These are phyloP conservation scores for Metarhizium humberi DNA, from an alignment of 2,329 filamentous ascomycete genomes.

Conservation along the genomic window DNA sequence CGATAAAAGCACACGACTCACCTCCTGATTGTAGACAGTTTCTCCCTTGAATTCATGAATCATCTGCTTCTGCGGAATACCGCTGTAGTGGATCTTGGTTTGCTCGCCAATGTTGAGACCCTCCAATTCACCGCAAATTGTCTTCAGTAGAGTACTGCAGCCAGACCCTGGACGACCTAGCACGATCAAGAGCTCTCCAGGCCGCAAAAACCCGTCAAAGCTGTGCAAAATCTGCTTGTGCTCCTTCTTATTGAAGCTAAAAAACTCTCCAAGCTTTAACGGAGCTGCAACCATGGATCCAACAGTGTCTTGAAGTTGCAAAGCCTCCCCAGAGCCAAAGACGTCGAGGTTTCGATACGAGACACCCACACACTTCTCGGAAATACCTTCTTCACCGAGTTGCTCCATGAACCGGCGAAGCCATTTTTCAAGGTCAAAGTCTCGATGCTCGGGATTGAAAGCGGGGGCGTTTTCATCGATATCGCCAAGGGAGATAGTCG, in stretches of 20 bases:
- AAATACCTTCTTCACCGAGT: conserved; percentile 46
- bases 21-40: conserved; percentile 68
- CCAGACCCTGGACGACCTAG: conserved; percentile 58
- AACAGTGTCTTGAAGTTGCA: conserved; percentile 62
- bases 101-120: conserved; percentile 43
- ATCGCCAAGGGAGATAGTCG: conserved; percentile 10
- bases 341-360: conserved; percentile 58
- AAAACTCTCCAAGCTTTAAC: conserved; percentile 44
- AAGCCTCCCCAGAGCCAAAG: conserved; percentile 54
- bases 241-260: conserved; percentile 35
- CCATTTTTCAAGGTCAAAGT: conserved; percentile 34
- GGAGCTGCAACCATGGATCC: conserved; percentile 48
- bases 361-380: conserved; percentile 45
- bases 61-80: conserved; percentile 44
- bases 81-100: conserved; percentile 53
- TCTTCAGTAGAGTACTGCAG: conserved; percentile 55
- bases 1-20: conserved; percentile 6
- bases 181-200: conserved; percentile 60
- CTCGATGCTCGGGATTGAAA: conserved; percentile 26
- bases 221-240: conserved; percentile 51
- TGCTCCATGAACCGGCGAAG: conserved; percentile 26
- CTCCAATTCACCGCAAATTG: conserved; percentile 49
- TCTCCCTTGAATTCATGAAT: conserved; percentile 53
- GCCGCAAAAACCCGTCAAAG: conserved; percentile 55
- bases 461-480: conserved; percentile 20